phyloP scores from a whole-genome alignment of 2,329 filamentous ascomycete genomes.

The Aspergillus felis region DNA sequence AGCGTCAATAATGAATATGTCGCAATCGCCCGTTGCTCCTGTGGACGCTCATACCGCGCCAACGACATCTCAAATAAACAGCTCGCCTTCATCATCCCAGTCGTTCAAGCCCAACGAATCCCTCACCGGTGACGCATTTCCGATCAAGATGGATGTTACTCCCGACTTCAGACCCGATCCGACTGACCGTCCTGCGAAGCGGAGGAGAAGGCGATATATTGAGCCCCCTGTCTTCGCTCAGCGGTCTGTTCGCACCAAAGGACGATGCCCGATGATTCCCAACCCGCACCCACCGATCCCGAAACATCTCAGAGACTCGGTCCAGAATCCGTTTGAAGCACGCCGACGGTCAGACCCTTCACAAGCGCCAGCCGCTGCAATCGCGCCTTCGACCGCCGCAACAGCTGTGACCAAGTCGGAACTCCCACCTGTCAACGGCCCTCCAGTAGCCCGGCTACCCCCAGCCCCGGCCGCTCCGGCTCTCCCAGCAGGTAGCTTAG shows the following conservation, averaged over 20 bases:
- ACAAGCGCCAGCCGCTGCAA: conserved; percentile 12
- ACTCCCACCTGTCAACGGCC: conserved; percentile 27
- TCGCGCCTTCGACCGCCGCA: conserved; percentile 14
- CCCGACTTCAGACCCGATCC: conserved; percentile 13
- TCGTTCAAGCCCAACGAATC: conserved; percentile 14
- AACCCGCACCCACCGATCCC: conserved; percentile 31
- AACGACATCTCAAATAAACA: conserved; percentile 21
- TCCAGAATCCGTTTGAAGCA: conserved; percentile 18
- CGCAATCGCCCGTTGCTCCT: conserved; percentile 11
- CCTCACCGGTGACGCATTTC: conserved; percentile 6
- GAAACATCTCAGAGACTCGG: conserved; percentile 26
- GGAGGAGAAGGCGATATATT: conserved; percentile 49
- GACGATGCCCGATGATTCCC: conserved; percentile 40
- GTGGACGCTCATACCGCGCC: conserved; percentile 12
- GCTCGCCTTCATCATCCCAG: conserved; percentile 25
- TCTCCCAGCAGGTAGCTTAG: conserved; percentile 23
- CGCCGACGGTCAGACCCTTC: conserved; percentile 20
- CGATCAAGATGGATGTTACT: conserved; percentile 24
- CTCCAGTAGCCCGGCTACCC: conserved; percentile 13
- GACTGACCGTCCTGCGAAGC: conserved; percentile 39
- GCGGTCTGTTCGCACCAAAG: conserved; percentile 40
- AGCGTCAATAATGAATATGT: conserved; percentile 7
- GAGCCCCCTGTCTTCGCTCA: conserved; percentile 53
- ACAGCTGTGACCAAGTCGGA: conserved; percentile 17
- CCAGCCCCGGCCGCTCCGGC: conserved; percentile 15